Conservation (phyloP, 2,329 filamentous ascomycete species). For the Zymoseptoria passerinii region DNA sequence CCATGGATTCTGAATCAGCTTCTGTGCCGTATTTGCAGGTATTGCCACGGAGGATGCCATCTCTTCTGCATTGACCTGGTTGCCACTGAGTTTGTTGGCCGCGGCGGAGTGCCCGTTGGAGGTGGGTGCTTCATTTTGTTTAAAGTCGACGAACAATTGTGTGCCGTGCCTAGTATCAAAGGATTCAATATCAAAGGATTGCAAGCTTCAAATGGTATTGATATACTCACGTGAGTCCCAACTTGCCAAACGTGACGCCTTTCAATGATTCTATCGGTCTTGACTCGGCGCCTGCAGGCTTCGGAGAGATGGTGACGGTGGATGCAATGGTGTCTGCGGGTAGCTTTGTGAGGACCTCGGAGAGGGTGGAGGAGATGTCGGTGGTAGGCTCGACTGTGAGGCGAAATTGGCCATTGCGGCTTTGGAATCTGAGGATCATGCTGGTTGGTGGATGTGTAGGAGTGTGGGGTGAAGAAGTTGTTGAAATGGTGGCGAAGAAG, state of each 20-base stretch:
- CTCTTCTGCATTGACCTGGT: conserved; percentile 61
- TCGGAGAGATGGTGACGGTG: conserved; percentile 52
- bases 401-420: conserved; percentile 87
- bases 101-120: conserved; percentile 42
- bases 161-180: conserved; percentile 57
- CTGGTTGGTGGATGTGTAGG: conserved; percentile 7
- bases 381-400: conserved; percentile 67
- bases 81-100: conserved; percentile 67
- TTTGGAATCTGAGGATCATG: conserved; percentile 82
- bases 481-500: background rate
- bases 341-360: conserved; percentile 52
- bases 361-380: conserved; percentile 55
- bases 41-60: conserved; percentile 54
- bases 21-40: conserved; percentile 46
- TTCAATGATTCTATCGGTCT: conserved; percentile 44
- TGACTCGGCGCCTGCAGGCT: conserved; percentile 52
- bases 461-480: background rate
- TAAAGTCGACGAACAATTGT: conserved; percentile 78
- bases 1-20: conserved; percentile 80
- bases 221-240: conserved; percentile 47
- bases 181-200: background rate
- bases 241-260: conserved; percentile 48
- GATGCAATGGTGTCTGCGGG: conserved; percentile 47
- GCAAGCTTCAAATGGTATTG: background rate
- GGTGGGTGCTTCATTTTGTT: conserved; percentile 43